Base-by-base conservation (phyloP, 139 green algal species). In the Coccomyxa sp. region DNA sequence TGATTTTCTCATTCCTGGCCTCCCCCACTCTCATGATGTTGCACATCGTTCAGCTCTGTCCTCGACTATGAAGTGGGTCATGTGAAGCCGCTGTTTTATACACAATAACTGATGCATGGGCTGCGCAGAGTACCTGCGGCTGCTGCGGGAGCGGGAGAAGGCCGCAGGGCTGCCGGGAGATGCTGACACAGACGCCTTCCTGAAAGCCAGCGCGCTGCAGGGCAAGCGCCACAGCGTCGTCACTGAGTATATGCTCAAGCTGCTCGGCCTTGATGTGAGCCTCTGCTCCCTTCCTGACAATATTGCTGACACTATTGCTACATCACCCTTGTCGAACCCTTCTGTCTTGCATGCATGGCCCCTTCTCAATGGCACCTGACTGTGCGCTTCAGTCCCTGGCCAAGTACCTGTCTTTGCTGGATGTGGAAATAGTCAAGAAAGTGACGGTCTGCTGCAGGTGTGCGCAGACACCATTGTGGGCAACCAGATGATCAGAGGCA, bases 401-500 rank as follows among this genome's bases (percentile, higher is more conserved):
- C 44, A 58, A 16, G 12, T 12, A 58, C 12, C 16, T 12, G 14
- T 12, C 44, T 29, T 12, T 16, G 12, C 44, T 58, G 44, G 14
- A 58, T 58, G 44, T 58, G 44, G 44, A 58, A 58, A 12, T 12
- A 29, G 14, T 58, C 44, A 12, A 16, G 14, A 12, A 58, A 12
- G 16, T 16, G 14, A 58, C 16, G 44, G 44, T 58, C 44, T 29
- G 9, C 44, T 91, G 36, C 75, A 84, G 74, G 37, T 74, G 9
- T 86, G 77, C 33, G 64, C 71, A 24, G 81, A 91, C 38, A 92
- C 87, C 1, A 33, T 92, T 39, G 82, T 93, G 24, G 89, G 89
- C 22, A 83, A 88, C 36, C 81, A 80, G 8, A 88, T 95, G 82
- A 74, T 93, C 55, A 84, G 89, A 0, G 89, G 89, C 55, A 83